phyloP scores from a whole-genome alignment of 352 stramenopile species.

The Phytophthora fragariaefolia region DNA sequence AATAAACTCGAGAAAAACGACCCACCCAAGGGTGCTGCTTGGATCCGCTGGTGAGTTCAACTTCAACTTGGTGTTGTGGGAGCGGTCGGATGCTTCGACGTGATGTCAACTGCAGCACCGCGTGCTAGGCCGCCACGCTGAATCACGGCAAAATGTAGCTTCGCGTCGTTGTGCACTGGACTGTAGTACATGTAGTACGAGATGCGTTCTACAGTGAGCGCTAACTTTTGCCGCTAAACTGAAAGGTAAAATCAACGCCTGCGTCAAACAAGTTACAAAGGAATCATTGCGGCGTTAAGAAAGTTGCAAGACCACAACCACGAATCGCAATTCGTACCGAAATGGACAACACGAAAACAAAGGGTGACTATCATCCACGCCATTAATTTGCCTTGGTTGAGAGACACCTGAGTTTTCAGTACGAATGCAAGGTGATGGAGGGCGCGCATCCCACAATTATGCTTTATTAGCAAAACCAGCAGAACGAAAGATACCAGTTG shows the following conservation, averaged over 20 bases:
- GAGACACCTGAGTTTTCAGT: slow-evolving; percentile 27
- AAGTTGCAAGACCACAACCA: too few relatives aligned
- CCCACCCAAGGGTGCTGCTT: too few relatives aligned
- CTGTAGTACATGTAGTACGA: too few relatives aligned
- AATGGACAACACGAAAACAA: slow-evolving; percentile 19
- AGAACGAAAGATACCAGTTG: slow-evolving; percentile 32
- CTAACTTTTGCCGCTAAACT: neutral
- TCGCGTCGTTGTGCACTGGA: too few relatives aligned
- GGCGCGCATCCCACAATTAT: slow-evolving; percentile 17
- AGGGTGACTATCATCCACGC: slow-evolving; percentile 15
- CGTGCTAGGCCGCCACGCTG: too few relatives aligned
- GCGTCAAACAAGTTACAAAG: neutral
- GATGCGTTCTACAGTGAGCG: too few relatives aligned
- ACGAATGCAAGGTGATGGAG: slow-evolving; percentile 37
- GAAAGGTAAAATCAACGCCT: slow-evolving; percentile 20
- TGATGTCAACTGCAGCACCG: too few relatives aligned
- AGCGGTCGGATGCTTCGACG: too few relatives aligned
- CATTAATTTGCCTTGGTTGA: slow-evolving; percentile 28
- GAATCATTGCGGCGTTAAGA: too few relatives aligned
- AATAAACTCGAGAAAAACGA: slow-evolving; percentile 26
- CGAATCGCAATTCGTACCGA: slow-evolving; percentile 1
- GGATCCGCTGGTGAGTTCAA: too few relatives aligned
- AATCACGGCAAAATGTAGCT: too few relatives aligned
- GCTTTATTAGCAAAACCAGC: slow-evolving; percentile 19
- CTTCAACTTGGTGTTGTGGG: too few relatives aligned